A percentile compares a stretch with the other conserved stretches of the same genome.
phyloP scores from a whole-genome alignment of 371 early-diverging fungal species.

The Dinochytrium kinnereticum region DNA sequence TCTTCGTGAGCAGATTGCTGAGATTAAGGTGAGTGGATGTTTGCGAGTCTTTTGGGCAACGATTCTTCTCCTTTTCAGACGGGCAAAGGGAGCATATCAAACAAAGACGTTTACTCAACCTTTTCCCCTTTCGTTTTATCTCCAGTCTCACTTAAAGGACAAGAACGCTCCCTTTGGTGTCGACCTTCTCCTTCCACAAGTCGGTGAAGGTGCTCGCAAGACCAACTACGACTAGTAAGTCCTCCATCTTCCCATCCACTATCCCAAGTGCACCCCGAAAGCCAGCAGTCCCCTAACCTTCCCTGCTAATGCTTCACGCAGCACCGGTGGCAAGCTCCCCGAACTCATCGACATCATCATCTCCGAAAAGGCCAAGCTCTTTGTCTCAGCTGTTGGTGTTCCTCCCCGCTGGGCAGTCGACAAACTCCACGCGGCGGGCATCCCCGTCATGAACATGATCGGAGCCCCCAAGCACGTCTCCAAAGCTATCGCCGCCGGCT shows the following conservation, averaged over 20 bases:
- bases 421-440: conserved; percentile 47
- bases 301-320: too few relatives aligned
- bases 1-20: conserved; percentile 41
- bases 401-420: conserved; percentile 49
- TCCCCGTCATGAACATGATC: conserved; percentile 51
- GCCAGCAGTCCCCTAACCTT: too few relatives aligned
- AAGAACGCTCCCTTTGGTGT: conserved; percentile 49
- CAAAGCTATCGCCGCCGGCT: conserved; percentile 49
- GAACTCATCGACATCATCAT: conserved; percentile 52
- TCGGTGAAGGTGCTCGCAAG: conserved; percentile 46
- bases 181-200: conserved; percentile 49
- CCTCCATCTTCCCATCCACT: too few relatives aligned
- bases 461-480: conserved; percentile 49
- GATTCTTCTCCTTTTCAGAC: too few relatives aligned
- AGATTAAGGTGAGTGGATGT: conserved; percentile 39
- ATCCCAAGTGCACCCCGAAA: too few relatives aligned
- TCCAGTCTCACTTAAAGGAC: conserved; percentile 33
- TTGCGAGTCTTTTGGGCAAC: too few relatives aligned
- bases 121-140: too few relatives aligned
- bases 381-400: conserved; percentile 50
- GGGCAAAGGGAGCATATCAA: too few relatives aligned
- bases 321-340: conserved; percentile 48
- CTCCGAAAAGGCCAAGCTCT: conserved; percentile 37
- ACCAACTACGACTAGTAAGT: conserved; percentile 50
- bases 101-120: too few relatives aligned